These are phyloP conservation scores for Fusarium oligoseptatum DNA, from an alignment of 2,329 filamentous ascomycete genomes.

Conservation along the genomic window DNA sequence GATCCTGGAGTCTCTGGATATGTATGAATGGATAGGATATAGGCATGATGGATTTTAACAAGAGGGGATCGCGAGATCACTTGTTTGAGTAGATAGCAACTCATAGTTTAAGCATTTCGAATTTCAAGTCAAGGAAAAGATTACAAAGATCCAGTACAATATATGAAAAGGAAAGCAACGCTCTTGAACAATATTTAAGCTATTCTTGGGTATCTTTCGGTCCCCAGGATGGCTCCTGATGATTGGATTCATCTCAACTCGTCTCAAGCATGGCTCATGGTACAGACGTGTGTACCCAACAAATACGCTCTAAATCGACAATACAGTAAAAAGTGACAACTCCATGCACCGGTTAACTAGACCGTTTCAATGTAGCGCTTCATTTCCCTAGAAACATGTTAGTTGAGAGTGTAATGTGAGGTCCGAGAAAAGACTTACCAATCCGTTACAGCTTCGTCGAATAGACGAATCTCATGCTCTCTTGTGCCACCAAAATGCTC, in stretches of 20 bases:
- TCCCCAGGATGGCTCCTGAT: conserved; percentile 19
- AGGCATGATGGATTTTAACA: not conserved
- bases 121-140: not conserved
- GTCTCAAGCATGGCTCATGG: conserved; percentile 17
- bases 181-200: conserved; percentile 1
- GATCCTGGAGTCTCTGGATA: not conserved
- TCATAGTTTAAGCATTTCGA: not conserved
- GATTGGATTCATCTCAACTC: conserved; percentile 7
- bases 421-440: conserved; percentile 72
- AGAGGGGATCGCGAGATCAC: not conserved
- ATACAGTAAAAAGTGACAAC: conserved; percentile 26
- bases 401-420: not conserved
- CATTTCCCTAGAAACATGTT: conserved; percentile 71
- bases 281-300: conserved; percentile 23
- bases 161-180: too few relatives aligned
- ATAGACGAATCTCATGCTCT: conserved; percentile 89
- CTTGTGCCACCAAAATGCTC: conserved; percentile 94
- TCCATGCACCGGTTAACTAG: conserved; percentile 33
- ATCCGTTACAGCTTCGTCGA: conserved; percentile 97
- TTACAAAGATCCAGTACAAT: not conserved
- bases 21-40: not conserved
- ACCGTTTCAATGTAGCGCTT: conserved; percentile 85
- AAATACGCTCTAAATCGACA: conserved; percentile 31
- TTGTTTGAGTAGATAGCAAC: not conserved
- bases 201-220: conserved; percentile 40